Evolutionary conservation across 176 grass and related monocot genomes (phyloP).

Genomic region (Saccharum officinarum): DNA sequence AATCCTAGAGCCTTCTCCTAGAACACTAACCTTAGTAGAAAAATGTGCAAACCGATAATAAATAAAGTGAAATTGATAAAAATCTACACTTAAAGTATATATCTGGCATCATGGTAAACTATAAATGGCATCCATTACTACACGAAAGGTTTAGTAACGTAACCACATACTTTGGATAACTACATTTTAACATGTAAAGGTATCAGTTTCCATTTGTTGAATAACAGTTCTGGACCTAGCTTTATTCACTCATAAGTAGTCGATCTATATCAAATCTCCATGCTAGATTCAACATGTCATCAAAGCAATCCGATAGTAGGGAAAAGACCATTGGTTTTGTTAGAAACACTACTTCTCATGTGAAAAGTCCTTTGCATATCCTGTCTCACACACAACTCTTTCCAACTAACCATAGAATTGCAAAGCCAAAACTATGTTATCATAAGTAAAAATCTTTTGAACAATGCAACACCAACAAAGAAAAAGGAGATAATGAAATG

Average conservation of each 20-base stretch:
- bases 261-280: neutral
- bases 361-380: neutral
- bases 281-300: neutral
- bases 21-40: neutral
- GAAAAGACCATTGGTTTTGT: neutral
- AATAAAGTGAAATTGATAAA: neutral
- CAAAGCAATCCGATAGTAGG: neutral
- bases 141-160: neutral
- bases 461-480: too few relatives aligned
- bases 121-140: neutral
- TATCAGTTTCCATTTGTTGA: neutral
- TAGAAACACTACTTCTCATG: neutral
- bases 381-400: neutral
- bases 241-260: neutral
- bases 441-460: too few relatives aligned
- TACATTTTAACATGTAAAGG: neutral
- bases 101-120: rapidly evolving
- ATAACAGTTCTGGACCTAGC: rapidly evolving
- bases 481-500: too few relatives aligned
- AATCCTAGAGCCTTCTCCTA: neutral
- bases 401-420: too few relatives aligned
- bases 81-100: neutral
- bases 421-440: too few relatives aligned
- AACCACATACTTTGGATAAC: neutral
- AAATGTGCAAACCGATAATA: neutral